Percentiles rank a stretch among this genome's conserved stretches.
phyloP scores from a whole-genome alignment of 768 basidiomycete species.

The Suillus fuscotomentosus region DNA sequence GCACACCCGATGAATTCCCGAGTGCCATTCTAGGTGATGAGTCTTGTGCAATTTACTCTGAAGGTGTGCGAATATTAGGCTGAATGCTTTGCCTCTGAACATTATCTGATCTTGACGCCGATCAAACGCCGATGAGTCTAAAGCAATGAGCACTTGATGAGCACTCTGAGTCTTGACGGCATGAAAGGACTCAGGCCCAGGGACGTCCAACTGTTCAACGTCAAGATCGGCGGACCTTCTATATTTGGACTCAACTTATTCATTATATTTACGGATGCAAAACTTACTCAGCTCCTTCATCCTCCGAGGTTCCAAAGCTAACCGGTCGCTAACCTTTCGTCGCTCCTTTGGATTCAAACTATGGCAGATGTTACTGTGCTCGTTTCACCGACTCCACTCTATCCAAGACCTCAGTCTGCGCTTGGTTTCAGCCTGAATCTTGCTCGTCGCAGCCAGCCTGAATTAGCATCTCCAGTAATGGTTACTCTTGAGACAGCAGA shows the following conservation, averaged over 20 bases:
- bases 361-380: slow-evolving; percentile 35
- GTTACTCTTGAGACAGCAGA: slow-evolving; percentile 30
- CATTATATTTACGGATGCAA: background rate
- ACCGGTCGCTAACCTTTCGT: background rate
- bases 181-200: background rate
- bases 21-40: background rate
- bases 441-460: slow-evolving; percentile 27
- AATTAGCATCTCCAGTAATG: slow-evolving; percentile 29
- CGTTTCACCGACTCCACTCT: slow-evolving; percentile 28
- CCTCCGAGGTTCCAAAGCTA: too few relatives aligned
- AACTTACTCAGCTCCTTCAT: too few relatives aligned
- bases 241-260: background rate
- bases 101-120: background rate
- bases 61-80: background rate
- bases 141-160: background rate
- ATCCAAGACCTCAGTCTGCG: slow-evolving; percentile 19
- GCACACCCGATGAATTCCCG: background rate
- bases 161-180: background rate
- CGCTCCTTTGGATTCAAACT: background rate
- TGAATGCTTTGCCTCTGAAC: background rate
- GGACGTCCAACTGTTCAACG: background rate
- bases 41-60: too few relatives aligned
- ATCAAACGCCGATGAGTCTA: background rate
- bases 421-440: slow-evolving; percentile 26
- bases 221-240: background rate